These are phyloP conservation scores for Linum tenue DNA, from an alignment of 345 rosid genomes.

Conservation along the genomic window DNA sequence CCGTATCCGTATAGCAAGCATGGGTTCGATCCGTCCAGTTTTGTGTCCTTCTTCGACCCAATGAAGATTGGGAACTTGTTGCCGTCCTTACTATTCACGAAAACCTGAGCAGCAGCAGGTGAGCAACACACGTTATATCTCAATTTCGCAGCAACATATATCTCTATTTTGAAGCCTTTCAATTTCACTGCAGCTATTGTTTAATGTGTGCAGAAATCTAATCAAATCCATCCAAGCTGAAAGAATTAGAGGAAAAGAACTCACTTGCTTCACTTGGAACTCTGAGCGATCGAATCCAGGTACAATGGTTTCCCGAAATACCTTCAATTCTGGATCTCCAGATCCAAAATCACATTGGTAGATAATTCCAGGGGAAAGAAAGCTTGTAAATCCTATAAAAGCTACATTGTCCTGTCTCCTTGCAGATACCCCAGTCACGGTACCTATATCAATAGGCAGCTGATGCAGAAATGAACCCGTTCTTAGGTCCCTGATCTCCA, in stretches of 20 bases:
- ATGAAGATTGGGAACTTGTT: conserved; percentile 72
- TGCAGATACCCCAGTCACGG: conserved; percentile 53
- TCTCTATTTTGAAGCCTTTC: too few species aligned
- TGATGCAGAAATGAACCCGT: conserved; percentile 66
- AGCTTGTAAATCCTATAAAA: conserved; percentile 69
- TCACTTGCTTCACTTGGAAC: conserved; percentile 75
- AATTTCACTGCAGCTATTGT: too few species aligned
- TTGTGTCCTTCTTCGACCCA: conserved; percentile 48
- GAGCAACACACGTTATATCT: background rate
- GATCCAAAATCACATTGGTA: conserved; percentile 56
- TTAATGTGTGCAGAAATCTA: too few species aligned
- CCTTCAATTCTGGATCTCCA: conserved; percentile 49
- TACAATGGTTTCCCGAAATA: conserved; percentile 64
- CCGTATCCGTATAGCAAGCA: conserved; percentile 91
- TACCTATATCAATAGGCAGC: conserved; percentile 74
- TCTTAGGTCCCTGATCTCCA: conserved; percentile 73
- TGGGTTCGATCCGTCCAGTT: conserved; percentile 75
- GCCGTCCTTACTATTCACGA: conserved; percentile 73
- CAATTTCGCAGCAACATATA: too few species aligned
- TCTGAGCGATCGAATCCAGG: conserved; percentile 66
- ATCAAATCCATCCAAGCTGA: conserved; percentile 3
- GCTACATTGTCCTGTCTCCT: conserved; percentile 46
- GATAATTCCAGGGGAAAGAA: conserved; percentile 79
- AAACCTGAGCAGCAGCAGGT: conserved; percentile 41
- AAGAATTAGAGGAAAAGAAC: background rate